A percentile compares a stretch with the other conserved stretches of the same genome.
These are phyloP conservation scores for Eucommia ulmoides DNA, from an alignment of 257 asterid genomes.

Conservation along the genomic window DNA sequence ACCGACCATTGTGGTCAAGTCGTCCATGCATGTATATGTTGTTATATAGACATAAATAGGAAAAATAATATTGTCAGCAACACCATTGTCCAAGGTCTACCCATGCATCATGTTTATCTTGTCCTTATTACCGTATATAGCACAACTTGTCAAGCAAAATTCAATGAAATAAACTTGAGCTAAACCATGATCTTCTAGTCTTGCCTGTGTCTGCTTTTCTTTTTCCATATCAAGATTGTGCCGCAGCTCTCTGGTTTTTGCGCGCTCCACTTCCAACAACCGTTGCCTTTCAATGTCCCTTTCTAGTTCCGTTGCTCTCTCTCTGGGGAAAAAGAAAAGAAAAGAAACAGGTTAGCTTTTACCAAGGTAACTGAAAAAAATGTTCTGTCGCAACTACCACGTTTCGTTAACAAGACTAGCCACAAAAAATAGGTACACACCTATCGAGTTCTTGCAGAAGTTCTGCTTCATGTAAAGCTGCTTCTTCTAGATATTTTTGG, in stretches of 20 bases:
- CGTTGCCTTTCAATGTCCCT: slow-evolving; percentile 87
- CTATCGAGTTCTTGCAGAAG: slow-evolving; percentile 82
- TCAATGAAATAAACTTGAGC: not conserved
- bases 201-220: slow-evolving; percentile 91
- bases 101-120: not conserved
- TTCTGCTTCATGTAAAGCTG: slow-evolving; percentile 83
- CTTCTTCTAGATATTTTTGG: slow-evolving; percentile 64
- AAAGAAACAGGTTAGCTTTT: no score
- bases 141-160: not conserved
- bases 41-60: no score
- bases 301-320: slow-evolving; percentile 65
- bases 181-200: slow-evolving; percentile 12
- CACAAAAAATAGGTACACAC: slow-evolving; percentile 18
- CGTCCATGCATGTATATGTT: no score
- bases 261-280: slow-evolving; percentile 73
- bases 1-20: no score
- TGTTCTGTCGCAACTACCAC: not conserved
- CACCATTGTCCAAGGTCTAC: not conserved
- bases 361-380: slow-evolving; percentile 5
- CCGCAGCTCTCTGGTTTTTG: slow-evolving; percentile 81
- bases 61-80: no score
- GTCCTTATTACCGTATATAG: not conserved
- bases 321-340: no score
- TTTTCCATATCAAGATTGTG: slow-evolving; percentile 92
- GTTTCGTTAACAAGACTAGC: slow-evolving; percentile 6